Percentiles rank a stretch among this genome's conserved stretches.
Evolutionary conservation across 129 eudicot genomes (phyloP).

Genomic region (Deinandra increscens): DNA sequence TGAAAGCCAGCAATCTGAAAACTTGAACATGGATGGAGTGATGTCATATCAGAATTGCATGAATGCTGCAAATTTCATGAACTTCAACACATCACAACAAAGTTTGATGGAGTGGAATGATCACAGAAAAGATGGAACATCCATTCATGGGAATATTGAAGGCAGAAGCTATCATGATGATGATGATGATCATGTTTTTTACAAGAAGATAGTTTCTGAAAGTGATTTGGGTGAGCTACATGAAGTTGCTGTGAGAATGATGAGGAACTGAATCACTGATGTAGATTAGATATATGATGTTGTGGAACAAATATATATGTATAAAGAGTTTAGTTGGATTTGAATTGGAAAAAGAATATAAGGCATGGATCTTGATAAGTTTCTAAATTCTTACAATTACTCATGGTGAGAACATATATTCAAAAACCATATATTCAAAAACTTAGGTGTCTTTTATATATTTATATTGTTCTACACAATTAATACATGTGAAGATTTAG

Average conservation of each 20-base stretch:
- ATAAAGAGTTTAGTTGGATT: slow-evolving; percentile 25
- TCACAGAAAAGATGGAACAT: slow-evolving; percentile 32
- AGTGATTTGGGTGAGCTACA: slow-evolving; percentile 88
- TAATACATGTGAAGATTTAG: no score
- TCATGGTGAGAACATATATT: slow-evolving; percentile 18
- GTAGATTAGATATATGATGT: slow-evolving; percentile 13
- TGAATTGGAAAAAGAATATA: slow-evolving; percentile 15
- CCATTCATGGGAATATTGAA: slow-evolving; percentile 48
- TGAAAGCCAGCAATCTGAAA: slow-evolving; percentile 45
- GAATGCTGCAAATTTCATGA: slow-evolving; percentile 29
- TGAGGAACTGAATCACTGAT: slow-evolving; percentile 53
- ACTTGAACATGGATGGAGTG: slow-evolving; percentile 35
- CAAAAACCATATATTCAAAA: slow-evolving; percentile 17
- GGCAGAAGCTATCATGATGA: slow-evolving; percentile 29
- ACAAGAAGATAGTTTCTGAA: slow-evolving; percentile 64
- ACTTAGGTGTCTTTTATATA: slow-evolving; percentile 13
- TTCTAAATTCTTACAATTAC: slow-evolving; percentile 1
- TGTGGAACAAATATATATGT: slow-evolving; percentile 23
- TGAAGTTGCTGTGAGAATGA: slow-evolving; percentile 89
- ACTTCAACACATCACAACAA: slow-evolving; percentile 58
- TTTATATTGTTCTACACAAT: no score
- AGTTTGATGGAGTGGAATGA: slow-evolving; percentile 76
- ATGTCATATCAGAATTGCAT: slow-evolving; percentile 24
- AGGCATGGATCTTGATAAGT: slow-evolving; percentile 17
- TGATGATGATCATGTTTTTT: slow-evolving; percentile 26